phyloP scores from a whole-genome alignment of 768 basidiomycete genomes.

The Leccinum disarticulatum region DNA sequence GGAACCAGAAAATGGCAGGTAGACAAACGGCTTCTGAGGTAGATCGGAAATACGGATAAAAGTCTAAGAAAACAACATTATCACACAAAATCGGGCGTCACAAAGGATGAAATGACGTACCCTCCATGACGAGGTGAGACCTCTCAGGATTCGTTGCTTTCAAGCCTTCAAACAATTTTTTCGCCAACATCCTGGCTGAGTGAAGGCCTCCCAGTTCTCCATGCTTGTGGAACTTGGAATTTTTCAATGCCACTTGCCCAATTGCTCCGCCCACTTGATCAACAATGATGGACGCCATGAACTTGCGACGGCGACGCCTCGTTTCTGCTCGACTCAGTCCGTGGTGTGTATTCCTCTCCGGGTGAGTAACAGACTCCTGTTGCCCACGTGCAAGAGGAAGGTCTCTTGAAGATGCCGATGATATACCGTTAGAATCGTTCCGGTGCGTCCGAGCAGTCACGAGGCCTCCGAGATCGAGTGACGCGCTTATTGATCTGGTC shows the following conservation, averaged over 20 bases:
- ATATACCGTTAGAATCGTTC: slow-evolving; percentile 13
- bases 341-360: slow-evolving; percentile 15
- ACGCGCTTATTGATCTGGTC: slow-evolving; percentile 36
- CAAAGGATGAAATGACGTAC: slow-evolving; percentile 33
- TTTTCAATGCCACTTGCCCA: slow-evolving; percentile 68
- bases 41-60: slow-evolving; percentile 72
- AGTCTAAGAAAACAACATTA: slow-evolving; percentile 47
- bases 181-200: slow-evolving; percentile 66
- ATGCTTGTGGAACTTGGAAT: slow-evolving; percentile 57
- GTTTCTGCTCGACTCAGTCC: slow-evolving; percentile 29
- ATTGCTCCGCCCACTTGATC: slow-evolving; percentile 67
- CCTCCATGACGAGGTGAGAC: slow-evolving; percentile 65
- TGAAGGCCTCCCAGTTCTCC: slow-evolving; percentile 54
- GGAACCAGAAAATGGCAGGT: not conserved
- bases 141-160: slow-evolving; percentile 60
- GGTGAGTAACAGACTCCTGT: slow-evolving; percentile 7
- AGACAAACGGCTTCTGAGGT: slow-evolving; percentile 62
- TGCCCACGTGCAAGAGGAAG: slow-evolving; percentile 13
- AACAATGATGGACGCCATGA: slow-evolving; percentile 65
- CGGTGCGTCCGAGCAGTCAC: slow-evolving; percentile 13
- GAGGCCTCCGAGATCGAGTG: slow-evolving; percentile 34
- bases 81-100: not conserved
- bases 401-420: slow-evolving; percentile 2
- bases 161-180: slow-evolving; percentile 64
- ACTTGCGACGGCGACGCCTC: slow-evolving; percentile 45